Conservation (phyloP, 2,329 filamentous ascomycete species). For the Chalaropsis thielavioides region DNA sequence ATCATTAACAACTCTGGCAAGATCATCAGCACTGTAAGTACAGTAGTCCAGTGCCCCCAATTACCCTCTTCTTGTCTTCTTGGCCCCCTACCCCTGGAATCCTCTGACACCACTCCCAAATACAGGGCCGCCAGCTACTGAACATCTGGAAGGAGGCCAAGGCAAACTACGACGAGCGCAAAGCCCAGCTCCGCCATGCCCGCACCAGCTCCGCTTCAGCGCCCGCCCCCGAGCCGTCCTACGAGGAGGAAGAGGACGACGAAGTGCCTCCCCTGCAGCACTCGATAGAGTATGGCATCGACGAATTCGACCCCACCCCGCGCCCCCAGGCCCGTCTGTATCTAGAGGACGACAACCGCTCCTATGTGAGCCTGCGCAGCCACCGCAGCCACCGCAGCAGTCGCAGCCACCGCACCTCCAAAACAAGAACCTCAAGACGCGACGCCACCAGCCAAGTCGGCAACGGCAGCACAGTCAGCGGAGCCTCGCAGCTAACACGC, state of each 20-base stretch:
- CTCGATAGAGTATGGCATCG: constrained; percentile 23
- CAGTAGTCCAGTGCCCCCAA: not conserved
- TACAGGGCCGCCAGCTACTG: constrained; percentile 74
- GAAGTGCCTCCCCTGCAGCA: constrained; percentile 18
- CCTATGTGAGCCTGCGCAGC: constrained; percentile 27
- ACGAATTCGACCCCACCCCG: constrained; percentile 21
- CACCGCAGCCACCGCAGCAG: constrained; percentile 17
- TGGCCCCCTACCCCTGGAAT: not conserved
- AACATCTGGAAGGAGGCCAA: constrained; percentile 87
- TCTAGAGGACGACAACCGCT: constrained; percentile 27
- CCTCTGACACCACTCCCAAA: constrained; percentile 4
- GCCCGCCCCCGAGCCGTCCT: constrained; percentile 14
- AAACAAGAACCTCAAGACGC: constrained; percentile 19
- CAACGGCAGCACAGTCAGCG: constrained; percentile 21
- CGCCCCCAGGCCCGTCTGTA: constrained; percentile 18
- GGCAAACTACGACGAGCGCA: constrained; percentile 74
- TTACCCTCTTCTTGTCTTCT: not conserved
- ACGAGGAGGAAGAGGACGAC: constrained; percentile 15
- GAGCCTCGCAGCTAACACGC: constrained; percentile 31
- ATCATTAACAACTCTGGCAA: constrained; percentile 86
- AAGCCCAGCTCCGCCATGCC: constrained; percentile 63
- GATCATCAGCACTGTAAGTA: constrained; percentile 68
- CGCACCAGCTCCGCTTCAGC: constrained; percentile 22
- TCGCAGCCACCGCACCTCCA: constrained; percentile 22
- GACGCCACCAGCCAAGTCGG: constrained; percentile 17